Evolutionary conservation across 257 asterid genomes (phyloP).

Genomic region (Solanum piurae): DNA sequence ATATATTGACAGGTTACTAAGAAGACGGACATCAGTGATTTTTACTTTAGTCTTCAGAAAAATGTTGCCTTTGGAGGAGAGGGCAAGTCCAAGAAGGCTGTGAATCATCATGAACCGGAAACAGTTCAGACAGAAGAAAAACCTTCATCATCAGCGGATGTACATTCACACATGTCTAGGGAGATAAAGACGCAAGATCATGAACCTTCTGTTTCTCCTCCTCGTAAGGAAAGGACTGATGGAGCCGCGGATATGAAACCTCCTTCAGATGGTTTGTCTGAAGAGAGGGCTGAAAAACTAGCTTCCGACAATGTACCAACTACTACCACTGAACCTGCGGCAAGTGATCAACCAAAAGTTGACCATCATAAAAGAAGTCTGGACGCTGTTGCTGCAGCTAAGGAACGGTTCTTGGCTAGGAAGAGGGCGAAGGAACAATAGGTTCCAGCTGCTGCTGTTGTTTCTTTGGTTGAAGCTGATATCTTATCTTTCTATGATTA

Average conservation of each 20-base stretch:
- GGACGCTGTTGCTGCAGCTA: slow-evolving; percentile 50
- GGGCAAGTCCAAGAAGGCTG: slow-evolving; percentile 28
- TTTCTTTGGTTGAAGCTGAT: not conserved
- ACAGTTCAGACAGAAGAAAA: slow-evolving; percentile 19
- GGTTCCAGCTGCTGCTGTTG: not conserved
- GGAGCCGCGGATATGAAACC: slow-evolving; percentile 13
- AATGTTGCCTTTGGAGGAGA: slow-evolving; percentile 79
- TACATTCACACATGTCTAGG: slow-evolving; percentile 23
- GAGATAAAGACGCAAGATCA: slow-evolving; percentile 15
- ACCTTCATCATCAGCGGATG: slow-evolving; percentile 16
- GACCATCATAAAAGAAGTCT: slow-evolving; percentile 42
- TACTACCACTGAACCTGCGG: not conserved
- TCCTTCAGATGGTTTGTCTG: slow-evolving; percentile 20
- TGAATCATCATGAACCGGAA: slow-evolving; percentile 26
- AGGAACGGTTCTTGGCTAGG: slow-evolving; percentile 64
- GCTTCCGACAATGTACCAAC: not conserved
- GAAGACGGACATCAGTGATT: slow-evolving; percentile 69
- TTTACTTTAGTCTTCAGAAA: slow-evolving; percentile 65
- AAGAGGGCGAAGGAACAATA: slow-evolving; percentile 50
- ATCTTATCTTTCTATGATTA: not conserved
- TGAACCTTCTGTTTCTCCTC: slow-evolving; percentile 18
- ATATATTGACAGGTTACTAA: slow-evolving; percentile 57
- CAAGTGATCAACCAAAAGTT: slow-evolving; percentile 25
- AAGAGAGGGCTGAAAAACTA: slow-evolving; percentile 17
- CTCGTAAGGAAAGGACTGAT: slow-evolving; percentile 28